Percentiles rank a stretch among this genome's conserved stretches.
Conservation (phyloP, 192 early-diverging fungal species). For the Lobosporangium transversale region DNA sequence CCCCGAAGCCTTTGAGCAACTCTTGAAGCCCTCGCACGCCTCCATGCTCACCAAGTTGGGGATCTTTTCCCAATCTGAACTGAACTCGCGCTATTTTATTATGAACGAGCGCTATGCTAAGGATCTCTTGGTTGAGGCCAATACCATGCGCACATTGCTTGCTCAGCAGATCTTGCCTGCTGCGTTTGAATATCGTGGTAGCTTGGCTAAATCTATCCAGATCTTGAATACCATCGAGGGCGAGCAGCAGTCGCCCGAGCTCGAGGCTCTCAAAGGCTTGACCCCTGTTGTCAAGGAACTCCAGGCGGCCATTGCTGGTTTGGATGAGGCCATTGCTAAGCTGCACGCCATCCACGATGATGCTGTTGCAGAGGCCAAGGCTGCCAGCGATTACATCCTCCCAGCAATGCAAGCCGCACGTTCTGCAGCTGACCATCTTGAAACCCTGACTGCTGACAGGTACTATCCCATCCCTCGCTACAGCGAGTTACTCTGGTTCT, state of each 20-base stretch:
- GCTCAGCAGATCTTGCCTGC: constrained; percentile 89
- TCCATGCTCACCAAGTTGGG: constrained; percentile 82
- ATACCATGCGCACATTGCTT: constrained; percentile 86
- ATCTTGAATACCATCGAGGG: constrained; percentile 71
- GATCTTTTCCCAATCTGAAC: constrained; percentile 88
- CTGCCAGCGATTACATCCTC: constrained; percentile 68
- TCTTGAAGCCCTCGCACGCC: constrained; percentile 75
- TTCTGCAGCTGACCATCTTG: constrained; percentile 75
- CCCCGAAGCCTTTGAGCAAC: constrained; percentile 89
- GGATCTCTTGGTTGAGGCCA: constrained; percentile 93
- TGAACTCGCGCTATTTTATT: constrained; percentile 95
- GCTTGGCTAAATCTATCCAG: constrained; percentile 84
- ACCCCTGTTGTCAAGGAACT: constrained; percentile 68
- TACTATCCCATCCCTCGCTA: constrained; percentile 98
- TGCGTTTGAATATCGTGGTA: constrained; percentile 88
- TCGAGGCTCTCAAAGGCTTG: constrained; percentile 72
- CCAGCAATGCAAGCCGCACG: constrained; percentile 81
- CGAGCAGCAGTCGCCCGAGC: constrained; percentile 69
- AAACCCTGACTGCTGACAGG: constrained; percentile 88
- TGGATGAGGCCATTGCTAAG: constrained; percentile 67
- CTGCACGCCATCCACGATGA: constrained; percentile 67
- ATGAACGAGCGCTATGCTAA: constrained; percentile 97
- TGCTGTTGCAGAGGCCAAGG: constrained; percentile 70
- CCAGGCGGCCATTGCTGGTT: constrained; percentile 62
- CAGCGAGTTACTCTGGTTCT: constrained; percentile 82